These are phyloP conservation scores for Verticillium longisporum DNA, from an alignment of 2,329 filamentous ascomycete species.

Conservation along the genomic window DNA sequence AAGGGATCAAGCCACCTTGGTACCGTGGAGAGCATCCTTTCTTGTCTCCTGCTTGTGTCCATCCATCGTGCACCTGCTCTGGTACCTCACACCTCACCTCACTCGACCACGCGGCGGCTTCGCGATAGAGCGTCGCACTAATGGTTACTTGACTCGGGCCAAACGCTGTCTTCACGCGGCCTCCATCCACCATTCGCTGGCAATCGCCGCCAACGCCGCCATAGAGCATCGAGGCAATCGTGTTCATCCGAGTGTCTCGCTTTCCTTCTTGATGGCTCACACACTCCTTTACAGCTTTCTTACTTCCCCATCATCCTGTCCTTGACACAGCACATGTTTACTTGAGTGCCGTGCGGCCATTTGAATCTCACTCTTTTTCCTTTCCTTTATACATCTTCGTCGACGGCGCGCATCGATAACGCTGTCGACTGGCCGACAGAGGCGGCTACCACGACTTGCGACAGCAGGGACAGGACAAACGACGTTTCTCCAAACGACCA, in stretches of 20 bases:
- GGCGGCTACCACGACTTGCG: background rate
- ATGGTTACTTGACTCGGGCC: background rate
- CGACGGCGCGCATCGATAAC: background rate
- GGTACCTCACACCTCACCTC: background rate
- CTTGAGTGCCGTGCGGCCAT: background rate
- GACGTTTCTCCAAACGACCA: background rate
- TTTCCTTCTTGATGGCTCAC: background rate
- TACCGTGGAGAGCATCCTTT: background rate
- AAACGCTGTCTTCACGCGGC: background rate
- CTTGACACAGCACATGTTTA: background rate
- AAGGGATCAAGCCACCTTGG: background rate
- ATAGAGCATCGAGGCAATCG: background rate
- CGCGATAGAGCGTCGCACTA: background rate
- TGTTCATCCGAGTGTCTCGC: slow-evolving; percentile 1
- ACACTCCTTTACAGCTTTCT: background rate
- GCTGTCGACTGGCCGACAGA: background rate
- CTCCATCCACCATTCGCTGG: background rate
- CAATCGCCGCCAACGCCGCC: background rate
- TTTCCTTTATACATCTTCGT: background rate
- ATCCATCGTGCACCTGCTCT: background rate
- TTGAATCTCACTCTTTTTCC: too few species aligned
- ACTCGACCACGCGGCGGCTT: background rate
- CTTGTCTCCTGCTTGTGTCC: background rate
- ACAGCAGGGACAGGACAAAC: background rate
- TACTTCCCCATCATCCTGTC: background rate